Conservation (phyloP, 2,329 filamentous ascomycete species). For the Cytospora schulzeri region DNA sequence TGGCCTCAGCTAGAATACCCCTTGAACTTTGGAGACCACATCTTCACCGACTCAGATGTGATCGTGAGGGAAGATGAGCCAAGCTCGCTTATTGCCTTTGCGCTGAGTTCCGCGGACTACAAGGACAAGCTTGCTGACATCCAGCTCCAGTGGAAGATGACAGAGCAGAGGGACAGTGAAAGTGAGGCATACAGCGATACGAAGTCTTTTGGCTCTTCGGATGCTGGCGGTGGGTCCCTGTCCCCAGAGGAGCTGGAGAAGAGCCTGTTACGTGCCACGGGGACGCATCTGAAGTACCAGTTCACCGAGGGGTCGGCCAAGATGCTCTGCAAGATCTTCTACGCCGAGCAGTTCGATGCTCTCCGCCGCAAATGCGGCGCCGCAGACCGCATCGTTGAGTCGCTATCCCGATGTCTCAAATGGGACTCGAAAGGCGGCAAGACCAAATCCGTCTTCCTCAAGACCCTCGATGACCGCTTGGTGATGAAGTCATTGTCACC, state of each 20-base stretch:
- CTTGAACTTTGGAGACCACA: constrained; percentile 82
- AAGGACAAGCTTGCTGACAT: constrained; percentile 74
- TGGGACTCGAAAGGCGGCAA: constrained; percentile 99
- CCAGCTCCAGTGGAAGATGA: constrained; percentile 52
- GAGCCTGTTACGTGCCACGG: constrained; percentile 79
- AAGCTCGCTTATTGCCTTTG: constrained; percentile 92
- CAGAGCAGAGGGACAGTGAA: constrained; percentile 43
- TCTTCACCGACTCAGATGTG: constrained; percentile 95
- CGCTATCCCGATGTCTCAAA: constrained; percentile 89
- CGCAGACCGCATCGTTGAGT: constrained; percentile 91
- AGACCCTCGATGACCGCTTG: constrained; percentile 91
- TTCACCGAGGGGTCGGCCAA: constrained; percentile 92
- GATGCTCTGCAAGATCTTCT: constrained; percentile 98
- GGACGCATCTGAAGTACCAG: constrained; percentile 93
- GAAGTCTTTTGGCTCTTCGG: constrained; percentile 38
- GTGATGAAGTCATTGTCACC: constrained; percentile 89
- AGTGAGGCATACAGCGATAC: constrained; percentile 34
- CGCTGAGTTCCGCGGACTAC: constrained; percentile 86
- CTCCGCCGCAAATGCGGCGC: constrained; percentile 90
- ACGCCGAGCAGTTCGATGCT: constrained; percentile 96
- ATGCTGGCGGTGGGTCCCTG: constrained; percentile 42
- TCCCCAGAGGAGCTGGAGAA: constrained; percentile 79
- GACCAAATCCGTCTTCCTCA: constrained; percentile 95
- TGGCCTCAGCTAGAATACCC: constrained; percentile 95
- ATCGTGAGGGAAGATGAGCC: constrained; percentile 97